A percentile compares a stretch with the other conserved stretches of the same genome.
Evolutionary conservation across 768 basidiomycete species (phyloP).

Genomic region (Kwoniella bestiolae): DNA sequence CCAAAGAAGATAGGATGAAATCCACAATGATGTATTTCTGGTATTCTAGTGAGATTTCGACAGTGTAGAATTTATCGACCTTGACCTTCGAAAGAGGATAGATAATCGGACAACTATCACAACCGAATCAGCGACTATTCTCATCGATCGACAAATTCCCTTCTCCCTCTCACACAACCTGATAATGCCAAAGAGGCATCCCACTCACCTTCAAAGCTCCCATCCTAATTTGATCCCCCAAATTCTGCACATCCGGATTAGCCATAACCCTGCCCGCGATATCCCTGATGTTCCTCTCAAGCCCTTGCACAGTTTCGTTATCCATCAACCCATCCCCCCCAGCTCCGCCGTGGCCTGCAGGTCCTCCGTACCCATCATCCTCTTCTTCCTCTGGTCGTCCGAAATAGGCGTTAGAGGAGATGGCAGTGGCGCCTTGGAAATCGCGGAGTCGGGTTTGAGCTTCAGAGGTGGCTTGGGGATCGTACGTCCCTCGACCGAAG

Average conservation of each 20-base stretch:
- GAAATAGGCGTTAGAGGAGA: constrained; percentile 96
- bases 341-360: constrained; percentile 22
- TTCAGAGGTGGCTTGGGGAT: constrained; percentile 70
- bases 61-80: constrained; percentile 30
- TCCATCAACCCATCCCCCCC: constrained; percentile 42
- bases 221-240: constrained; percentile 51
- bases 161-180: neutral
- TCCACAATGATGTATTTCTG: no score
- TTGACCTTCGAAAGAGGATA: constrained; percentile 45
- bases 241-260: constrained; percentile 57
- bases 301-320: constrained; percentile 51
- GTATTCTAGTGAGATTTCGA: no score
- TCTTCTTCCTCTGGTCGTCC: constrained; percentile 75
- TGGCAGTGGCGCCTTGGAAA: constrained; percentile 90
- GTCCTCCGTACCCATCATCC: constrained; percentile 64
- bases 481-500: constrained; percentile 87
- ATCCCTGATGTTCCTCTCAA: constrained; percentile 56
- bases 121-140: neutral
- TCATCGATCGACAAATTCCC: no score
- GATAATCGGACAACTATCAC: constrained; percentile 50
- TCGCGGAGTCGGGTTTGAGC: constrained; percentile 78
- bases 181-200: neutral
- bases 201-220: constrained; percentile 55
- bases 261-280: constrained; percentile 55
- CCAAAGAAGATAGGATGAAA: no score